Evolutionary conservation across 2,329 filamentous ascomycete species (phyloP), one percentile per base, ranked within the genome.

Genomic region (Aquanectria penicillioides): DNA sequence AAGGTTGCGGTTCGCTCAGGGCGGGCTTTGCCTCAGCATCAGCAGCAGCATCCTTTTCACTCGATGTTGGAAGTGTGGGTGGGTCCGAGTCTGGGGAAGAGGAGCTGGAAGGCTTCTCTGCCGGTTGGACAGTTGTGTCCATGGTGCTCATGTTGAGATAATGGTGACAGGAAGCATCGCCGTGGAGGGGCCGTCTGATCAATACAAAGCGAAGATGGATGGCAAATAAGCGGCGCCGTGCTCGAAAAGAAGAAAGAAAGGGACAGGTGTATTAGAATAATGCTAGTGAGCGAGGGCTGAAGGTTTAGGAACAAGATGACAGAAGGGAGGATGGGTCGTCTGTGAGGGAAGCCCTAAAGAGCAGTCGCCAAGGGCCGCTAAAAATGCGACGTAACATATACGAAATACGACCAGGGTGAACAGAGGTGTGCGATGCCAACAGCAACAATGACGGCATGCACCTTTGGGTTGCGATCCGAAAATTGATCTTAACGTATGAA

Each of bases 1-100:
- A 82, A 72, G 2, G 59, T 68, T 1, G 82, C 80, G 54, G 81
- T 78, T 53, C 81, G 75, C 67, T 83, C 78, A 5, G 80, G 78
- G 8, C 73, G 75, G 3, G 67, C 51, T n/a, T n/a, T n/a, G n/a
- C n/a, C 58, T 79, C 78, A 48, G 70, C 66, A 53, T 78, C 71
- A 4, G 61, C 57, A 2, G 69, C 69, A 23, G 69, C 57, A 47
- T 74, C 69, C 13, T 78, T 71, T 59, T 71, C 49, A 28, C 38
- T 60, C 12, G 43, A 23, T 36, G 54, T 31, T 4, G 62, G 28
- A 22, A 34, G 40, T 13, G 47, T 36, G 36, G 46, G 20, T 22
- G 33, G 43, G 28, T 54, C 46, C 29, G 59, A 50, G 11, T 23
- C 31, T 4, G 55, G 41, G 8, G 63, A 53, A 5, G 61, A 56